These are phyloP conservation scores for Fusarium gaditjirri DNA, from an alignment of 2,329 filamentous ascomycete species.

Conservation along the genomic window DNA sequence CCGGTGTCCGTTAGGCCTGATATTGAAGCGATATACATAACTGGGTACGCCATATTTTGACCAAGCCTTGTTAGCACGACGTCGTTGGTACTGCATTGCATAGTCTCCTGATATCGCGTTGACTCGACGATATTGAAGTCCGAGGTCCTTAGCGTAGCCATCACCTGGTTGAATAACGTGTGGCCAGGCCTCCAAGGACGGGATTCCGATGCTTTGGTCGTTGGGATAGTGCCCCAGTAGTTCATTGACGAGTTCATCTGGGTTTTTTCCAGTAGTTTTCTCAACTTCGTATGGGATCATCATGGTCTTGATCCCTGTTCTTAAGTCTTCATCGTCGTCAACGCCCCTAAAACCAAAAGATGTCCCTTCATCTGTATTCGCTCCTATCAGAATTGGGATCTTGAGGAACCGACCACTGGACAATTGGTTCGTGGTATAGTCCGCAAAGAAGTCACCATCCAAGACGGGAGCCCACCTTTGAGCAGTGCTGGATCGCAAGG, in stretches of 20 bases:
- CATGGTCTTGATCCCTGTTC: slow-evolving; percentile 11
- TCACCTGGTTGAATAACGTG: slow-evolving; percentile 45
- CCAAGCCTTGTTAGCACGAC: slow-evolving; percentile 46
- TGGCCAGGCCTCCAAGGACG: slow-evolving; percentile 48
- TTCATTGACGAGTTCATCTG: slow-evolving; percentile 38
- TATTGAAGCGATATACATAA: slow-evolving; percentile 50
- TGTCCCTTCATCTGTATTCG: slow-evolving; percentile 49
- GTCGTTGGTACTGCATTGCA: slow-evolving; percentile 43
- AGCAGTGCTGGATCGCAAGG: slow-evolving; percentile 12
- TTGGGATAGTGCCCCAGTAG: slow-evolving; percentile 46
- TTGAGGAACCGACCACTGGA: slow-evolving; percentile 48
- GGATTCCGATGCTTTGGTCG: slow-evolving; percentile 49
- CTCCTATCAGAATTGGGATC: slow-evolving; percentile 50
- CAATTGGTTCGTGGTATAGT: slow-evolving; percentile 47
- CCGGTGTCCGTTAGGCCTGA: slow-evolving; percentile 42
- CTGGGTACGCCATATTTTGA: slow-evolving; percentile 40
- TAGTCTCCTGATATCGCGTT: slow-evolving; percentile 46
- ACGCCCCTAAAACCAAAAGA: slow-evolving; percentile 40
- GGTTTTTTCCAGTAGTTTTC: slow-evolving; percentile 35
- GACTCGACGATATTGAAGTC: slow-evolving; percentile 47
- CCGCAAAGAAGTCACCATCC: slow-evolving; percentile 51
- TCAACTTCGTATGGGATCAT: slow-evolving; percentile 16
- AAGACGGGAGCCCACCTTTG: slow-evolving; percentile 44
- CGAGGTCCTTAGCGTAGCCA: slow-evolving; percentile 35
- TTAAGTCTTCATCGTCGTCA: slow-evolving; percentile 46